Base-by-base conservation (phyloP, 495 filamentous ascomycete species). In the Penicillium ucsense region DNA sequence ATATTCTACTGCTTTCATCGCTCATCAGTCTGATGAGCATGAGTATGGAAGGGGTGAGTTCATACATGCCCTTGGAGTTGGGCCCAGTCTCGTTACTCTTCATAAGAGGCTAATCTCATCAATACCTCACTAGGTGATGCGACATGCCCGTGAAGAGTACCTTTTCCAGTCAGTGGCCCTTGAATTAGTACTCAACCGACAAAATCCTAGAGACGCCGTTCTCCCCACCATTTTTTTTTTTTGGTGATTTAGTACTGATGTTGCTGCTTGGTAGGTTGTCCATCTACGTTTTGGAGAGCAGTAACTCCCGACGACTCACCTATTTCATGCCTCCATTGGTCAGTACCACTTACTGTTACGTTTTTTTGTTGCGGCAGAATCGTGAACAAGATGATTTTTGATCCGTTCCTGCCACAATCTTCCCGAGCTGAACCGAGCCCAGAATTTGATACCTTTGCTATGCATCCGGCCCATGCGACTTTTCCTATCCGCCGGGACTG, bases 11-110 rank as follows among this genome's bases (percentile, higher is more conserved):
- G n/a, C 83, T 94, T 53, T 92, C 90, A 35, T 91, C 86, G 10
- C 72, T 95, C 48, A 92, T 95, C 46, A 89, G 86, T 74, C 80
- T 96, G 66, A 80, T 96, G 52, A 91, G 86, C 54, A 90, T 94
- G 72, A 88, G 82, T 59, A 80, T 95, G 54, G 86, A 83, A 36
- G 87, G 86, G 61, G 88, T 96, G 61, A 71, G 83, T 71, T 29
- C n/a, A 5, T 5, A 6, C 2, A 27, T 35, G 11, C 10, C 11
- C 1, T 20, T 20, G 20, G 20, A 1, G 1, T 20, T 20, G 20
- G 20, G 20, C 2, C 20, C 20, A 20, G 20, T 20, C 20, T 45
- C n/a, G 29, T 34, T 45, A 34, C 35, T 45, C 32, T 34, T 35
- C 43, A 3, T 33, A 4, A 12, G 12, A 6, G 29, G 32, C 41